Evolutionary conservation across 257 asterid genomes (phyloP).

Genomic region (Rubia yunnanensis): DNA sequence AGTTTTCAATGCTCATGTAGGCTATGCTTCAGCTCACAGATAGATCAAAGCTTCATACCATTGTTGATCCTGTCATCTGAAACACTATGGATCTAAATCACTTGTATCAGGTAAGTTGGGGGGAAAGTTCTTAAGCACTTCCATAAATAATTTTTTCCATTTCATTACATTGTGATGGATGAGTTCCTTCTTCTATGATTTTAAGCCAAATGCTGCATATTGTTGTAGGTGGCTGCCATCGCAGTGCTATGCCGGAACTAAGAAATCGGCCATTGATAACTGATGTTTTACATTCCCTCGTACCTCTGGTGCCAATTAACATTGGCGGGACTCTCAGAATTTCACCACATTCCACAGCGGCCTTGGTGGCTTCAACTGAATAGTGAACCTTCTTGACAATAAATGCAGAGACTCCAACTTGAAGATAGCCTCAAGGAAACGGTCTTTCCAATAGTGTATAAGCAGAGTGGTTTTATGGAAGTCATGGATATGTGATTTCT

Average conservation of each 20-base stretch:
- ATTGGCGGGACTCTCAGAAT: conserved; percentile 58
- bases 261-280: conserved; percentile 73
- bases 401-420: not conserved
- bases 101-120: conserved; percentile 59
- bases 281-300: conserved; percentile 66
- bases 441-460: not conserved
- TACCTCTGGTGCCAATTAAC: too few species aligned
- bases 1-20: conserved; percentile 16
- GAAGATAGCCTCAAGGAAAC: not conserved
- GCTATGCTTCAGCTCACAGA: too few species aligned
- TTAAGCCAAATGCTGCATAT: not conserved
- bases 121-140: not conserved
- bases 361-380: not conserved
- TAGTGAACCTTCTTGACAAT: too few species aligned
- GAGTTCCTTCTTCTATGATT: not conserved
- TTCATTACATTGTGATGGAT: too few species aligned
- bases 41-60: too few species aligned
- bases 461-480: not conserved
- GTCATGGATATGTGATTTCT: conserved; percentile 3
- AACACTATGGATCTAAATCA: too few species aligned
- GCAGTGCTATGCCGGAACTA: conserved; percentile 73
- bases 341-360: conserved; percentile 7
- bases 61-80: too few species aligned
- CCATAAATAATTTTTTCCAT: not conserved
- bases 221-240: conserved; percentile 64